phyloP scores from a whole-genome alignment of 768 basidiomycete genomes.

The Pisolithus marmoratus region DNA sequence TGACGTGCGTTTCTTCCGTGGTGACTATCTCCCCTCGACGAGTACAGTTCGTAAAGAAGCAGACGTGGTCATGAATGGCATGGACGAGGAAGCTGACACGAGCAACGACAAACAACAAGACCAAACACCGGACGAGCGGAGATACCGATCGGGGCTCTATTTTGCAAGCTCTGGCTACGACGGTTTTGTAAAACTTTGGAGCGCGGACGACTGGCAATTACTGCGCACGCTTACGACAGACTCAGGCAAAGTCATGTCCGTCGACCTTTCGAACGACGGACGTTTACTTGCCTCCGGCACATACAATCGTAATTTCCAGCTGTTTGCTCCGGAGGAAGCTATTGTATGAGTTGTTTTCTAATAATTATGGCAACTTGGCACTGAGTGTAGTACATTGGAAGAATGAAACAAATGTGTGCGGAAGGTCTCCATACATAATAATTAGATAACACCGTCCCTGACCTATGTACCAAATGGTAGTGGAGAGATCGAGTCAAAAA shows the following conservation, averaged over 20 bases:
- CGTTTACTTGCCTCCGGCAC: conserved; percentile 84
- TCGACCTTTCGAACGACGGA: conserved; percentile 82
- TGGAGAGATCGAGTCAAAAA: conserved; percentile 14
- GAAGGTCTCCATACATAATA: conserved; percentile 14
- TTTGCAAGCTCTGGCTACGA: conserved; percentile 94
- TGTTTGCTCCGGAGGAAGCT: conserved; percentile 77
- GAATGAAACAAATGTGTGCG: conserved; percentile 7
- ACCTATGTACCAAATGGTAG: conserved; percentile 19
- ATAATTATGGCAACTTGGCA: conserved; percentile 19
- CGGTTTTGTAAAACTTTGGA: conserved; percentile 93
- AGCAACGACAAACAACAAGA: conserved; percentile 22
- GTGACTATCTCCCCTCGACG: conserved; percentile 45
- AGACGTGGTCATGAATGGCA: conserved; percentile 47
- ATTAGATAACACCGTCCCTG: conserved; percentile 38
- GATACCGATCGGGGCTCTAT: conserved; percentile 84
- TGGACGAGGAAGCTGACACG: conserved; percentile 27
- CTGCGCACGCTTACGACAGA: conserved; percentile 86
- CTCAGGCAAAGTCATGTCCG: conserved; percentile 98
- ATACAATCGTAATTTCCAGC: conserved; percentile 91
- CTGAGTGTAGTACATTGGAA: conserved; percentile 30
- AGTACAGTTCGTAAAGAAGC: conserved; percentile 30
- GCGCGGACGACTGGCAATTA: conserved; percentile 96
- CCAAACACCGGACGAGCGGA: conserved; percentile 52
- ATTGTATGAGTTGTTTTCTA: conserved; percentile 21
- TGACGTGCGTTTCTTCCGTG: conserved; percentile 90